Evolutionary conservation across 352 stramenopile genomes (phyloP).

Genomic region (Globisporangium parvum): DNA sequence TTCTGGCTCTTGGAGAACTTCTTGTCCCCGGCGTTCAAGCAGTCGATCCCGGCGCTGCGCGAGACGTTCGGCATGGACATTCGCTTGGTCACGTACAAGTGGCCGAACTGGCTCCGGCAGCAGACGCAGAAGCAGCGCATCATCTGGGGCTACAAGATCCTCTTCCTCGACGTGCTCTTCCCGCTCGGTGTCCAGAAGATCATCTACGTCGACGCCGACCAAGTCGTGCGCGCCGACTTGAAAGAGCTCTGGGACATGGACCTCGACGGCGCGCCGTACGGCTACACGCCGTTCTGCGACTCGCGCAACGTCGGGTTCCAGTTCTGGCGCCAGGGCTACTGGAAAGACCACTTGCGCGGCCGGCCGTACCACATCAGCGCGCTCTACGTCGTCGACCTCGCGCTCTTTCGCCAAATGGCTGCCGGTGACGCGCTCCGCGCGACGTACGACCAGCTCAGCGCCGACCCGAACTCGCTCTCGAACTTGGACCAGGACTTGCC

Average conservation of each 20-base stretch:
- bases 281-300: constrained; percentile 98
- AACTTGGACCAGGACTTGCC: constrained; percentile 99
- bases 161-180: constrained; percentile 99
- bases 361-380: constrained; percentile 99
- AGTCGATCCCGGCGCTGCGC: constrained; percentile 88
- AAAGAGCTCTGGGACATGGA: constrained; percentile 99
- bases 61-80: constrained; percentile 95
- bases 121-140: constrained; percentile 99
- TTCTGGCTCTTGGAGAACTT: constrained; percentile 99
- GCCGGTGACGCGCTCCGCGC: constrained; percentile 95
- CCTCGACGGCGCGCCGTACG: constrained; percentile 94
- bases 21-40: constrained; percentile 97
- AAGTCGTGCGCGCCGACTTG: constrained; percentile 97
- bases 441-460: constrained; percentile 96
- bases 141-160: constrained; percentile 99
- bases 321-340: constrained; percentile 98
- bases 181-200: constrained; percentile 98
- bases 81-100: constrained; percentile 99
- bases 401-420: constrained; percentile 90
- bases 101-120: constrained; percentile 97
- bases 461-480: constrained; percentile 97
- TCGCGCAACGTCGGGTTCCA: constrained; percentile 97
- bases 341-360: constrained; percentile 95
- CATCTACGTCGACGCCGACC: constrained; percentile 99
- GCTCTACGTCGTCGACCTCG: constrained; percentile 98